Evolutionary conservation across 2,329 filamentous ascomycete species (phyloP).

Genomic region (Bipolaris victoriae): DNA sequence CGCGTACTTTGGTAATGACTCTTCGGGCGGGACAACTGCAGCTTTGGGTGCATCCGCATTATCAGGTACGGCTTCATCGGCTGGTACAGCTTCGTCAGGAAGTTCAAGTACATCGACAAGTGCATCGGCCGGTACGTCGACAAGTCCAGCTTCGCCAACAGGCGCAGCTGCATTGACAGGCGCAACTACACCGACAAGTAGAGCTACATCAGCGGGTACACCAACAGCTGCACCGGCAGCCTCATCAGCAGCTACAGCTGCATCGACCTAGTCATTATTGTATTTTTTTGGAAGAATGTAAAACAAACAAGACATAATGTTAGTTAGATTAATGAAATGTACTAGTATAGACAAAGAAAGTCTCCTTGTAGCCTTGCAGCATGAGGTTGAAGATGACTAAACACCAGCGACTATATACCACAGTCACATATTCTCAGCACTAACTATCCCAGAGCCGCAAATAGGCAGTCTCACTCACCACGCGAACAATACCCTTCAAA

Average conservation of each 20-base stretch:
- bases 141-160: not conserved
- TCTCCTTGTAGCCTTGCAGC: too few relatives aligned
- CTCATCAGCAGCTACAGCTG: not conserved
- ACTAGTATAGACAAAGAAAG: not conserved
- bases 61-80: not conserved
- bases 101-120: too few relatives aligned
- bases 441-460: too few relatives aligned
- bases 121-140: too few relatives aligned
- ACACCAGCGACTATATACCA: not conserved
- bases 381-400: too few relatives aligned
- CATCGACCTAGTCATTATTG: not conserved
- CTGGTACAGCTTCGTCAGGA: not conserved
- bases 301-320: not conserved
- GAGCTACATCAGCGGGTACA: not conserved
- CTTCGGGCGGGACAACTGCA: not conserved
- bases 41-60: not conserved
- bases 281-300: not conserved
- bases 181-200: not conserved
- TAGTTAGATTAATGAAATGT: not conserved
- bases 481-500: too few relatives aligned
- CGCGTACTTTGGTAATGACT: conserved; percentile 9
- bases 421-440: not conserved
- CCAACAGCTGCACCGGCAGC: not conserved
- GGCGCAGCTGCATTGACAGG: not conserved
- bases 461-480: too few relatives aligned